phyloP scores from a whole-genome alignment of 352 stramenopile species.

The Phytophthora megakarya region DNA sequence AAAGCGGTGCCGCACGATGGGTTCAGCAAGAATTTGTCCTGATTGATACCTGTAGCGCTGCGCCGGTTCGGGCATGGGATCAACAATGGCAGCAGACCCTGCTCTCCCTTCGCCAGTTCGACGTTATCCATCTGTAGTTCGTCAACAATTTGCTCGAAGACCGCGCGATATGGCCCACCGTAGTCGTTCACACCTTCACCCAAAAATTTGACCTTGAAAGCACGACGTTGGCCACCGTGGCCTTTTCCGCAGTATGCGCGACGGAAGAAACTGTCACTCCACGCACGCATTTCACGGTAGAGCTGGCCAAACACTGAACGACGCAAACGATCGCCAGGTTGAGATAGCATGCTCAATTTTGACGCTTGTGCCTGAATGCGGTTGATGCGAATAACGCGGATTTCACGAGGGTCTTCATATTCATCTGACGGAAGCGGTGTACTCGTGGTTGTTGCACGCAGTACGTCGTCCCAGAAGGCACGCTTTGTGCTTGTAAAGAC shows the following conservation, averaged over 20 bases:
- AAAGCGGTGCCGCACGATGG: conserved; percentile 81
- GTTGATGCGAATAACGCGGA: conserved; percentile 98
- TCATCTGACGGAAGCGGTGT: conserved; percentile 98
- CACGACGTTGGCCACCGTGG: conserved; percentile 96
- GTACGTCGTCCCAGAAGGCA: conserved; percentile 93
- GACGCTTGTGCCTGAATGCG: conserved; percentile 92
- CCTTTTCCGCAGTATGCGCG: conserved; percentile 97
- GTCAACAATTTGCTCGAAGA: conserved; percentile 97
- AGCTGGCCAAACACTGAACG: conserved; percentile 98
- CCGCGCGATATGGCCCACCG: conserved; percentile 96
- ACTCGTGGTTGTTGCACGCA: conserved; percentile 95
- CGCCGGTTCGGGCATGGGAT: conserved; percentile 90
- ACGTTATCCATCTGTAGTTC: conserved; percentile 94
- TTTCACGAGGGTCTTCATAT: conserved; percentile 98
- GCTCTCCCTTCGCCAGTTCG: conserved; percentile 83
- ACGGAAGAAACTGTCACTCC: conserved; percentile 94
- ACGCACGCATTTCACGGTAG: conserved; percentile 95
- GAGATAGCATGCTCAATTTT: conserved; percentile 87
- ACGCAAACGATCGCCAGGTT: conserved; percentile 85
- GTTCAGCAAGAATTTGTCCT: conserved; percentile 93
- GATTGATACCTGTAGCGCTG: conserved; percentile 86
- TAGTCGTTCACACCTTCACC: conserved; percentile 99
- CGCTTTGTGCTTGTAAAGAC: conserved; percentile 93
- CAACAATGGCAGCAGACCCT: conserved; percentile 86
- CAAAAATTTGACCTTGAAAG: conserved; percentile 99